Conservation (phyloP, 1,284 basidiomycete species). For the Lentinula novae-zelandiae region DNA sequence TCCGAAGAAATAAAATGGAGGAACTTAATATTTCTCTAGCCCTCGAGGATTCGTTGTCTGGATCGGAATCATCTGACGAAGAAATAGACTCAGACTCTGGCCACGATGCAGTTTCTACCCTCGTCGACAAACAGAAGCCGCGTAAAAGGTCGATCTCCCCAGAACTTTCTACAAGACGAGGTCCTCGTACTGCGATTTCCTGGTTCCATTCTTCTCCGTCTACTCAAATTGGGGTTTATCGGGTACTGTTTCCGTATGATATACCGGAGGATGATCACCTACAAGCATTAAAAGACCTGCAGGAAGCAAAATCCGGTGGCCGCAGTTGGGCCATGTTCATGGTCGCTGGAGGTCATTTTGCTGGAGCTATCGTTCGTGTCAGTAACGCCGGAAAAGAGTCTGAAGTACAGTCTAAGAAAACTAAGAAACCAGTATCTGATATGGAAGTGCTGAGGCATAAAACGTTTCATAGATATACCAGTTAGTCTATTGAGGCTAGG, state of each 20-base stretch:
- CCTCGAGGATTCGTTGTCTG: constrained; percentile 86
- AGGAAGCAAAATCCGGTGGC: constrained; percentile 55
- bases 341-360: constrained; percentile 97
- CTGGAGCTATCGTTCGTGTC: constrained; percentile 82
- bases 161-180: constrained; percentile 31
- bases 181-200: constrained; percentile 71
- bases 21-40: constrained; percentile 35
- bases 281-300: constrained; percentile 63
- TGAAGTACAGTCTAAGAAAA: constrained; percentile 46
- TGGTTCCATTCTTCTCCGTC: constrained; percentile 87
- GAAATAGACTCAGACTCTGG: constrained; percentile 40
- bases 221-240: constrained; percentile 90
- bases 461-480: constrained; percentile 98
- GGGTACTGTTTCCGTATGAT: constrained; percentile 61
- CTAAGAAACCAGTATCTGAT: constrained; percentile 58
- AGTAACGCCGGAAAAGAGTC: constrained; percentile 46
- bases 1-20: background rate
- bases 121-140: constrained; percentile 61
- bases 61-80: constrained; percentile 70
- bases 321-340: constrained; percentile 93
- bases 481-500: constrained; percentile 41
- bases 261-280: constrained; percentile 44
- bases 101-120: constrained; percentile 54
- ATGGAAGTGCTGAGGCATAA: constrained; percentile 87
- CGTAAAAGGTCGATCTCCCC: constrained; percentile 42